A percentile compares a stretch with the other conserved stretches of the same genome.
Evolutionary conservation across 768 basidiomycete species (phyloP).

Genomic region (Lyophyllum shimeji): DNA sequence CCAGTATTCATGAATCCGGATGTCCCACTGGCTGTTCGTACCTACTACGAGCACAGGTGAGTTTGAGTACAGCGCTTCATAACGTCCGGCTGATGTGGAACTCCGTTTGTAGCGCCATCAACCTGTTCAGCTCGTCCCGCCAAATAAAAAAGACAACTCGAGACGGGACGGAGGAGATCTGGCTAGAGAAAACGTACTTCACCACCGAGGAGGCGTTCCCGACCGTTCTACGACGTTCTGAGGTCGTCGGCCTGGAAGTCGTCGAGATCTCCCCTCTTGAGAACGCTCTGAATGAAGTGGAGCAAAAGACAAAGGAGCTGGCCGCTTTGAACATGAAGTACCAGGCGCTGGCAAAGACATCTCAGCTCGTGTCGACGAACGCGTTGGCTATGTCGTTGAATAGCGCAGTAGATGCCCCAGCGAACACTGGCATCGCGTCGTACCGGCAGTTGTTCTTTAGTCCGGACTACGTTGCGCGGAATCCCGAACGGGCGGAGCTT

Average conservation of each 20-base stretch:
- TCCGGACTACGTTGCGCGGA: constrained; percentile 60
- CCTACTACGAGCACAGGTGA: constrained; percentile 87
- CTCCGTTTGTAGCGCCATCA: constrained; percentile 62
- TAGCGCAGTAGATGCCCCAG: constrained; percentile 78
- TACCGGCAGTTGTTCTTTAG: constrained; percentile 80
- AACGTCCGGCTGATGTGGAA: not conserved
- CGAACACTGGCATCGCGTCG: constrained; percentile 72
- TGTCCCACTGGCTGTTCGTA: constrained; percentile 74
- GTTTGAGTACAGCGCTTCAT: not conserved
- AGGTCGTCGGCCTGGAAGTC: constrained; percentile 69
- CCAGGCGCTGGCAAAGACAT: constrained; percentile 74
- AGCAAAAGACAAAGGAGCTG: constrained; percentile 78
- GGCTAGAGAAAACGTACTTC: constrained; percentile 88
- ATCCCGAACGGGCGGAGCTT: constrained; percentile 69
- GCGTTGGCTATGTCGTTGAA: constrained; percentile 86
- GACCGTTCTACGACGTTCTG: constrained; percentile 86
- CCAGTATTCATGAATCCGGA: constrained; percentile 85
- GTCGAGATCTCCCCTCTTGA: constrained; percentile 86
- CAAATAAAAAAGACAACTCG: constrained; percentile 62
- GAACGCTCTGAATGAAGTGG: constrained; percentile 78
- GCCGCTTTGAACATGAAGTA: constrained; percentile 67
- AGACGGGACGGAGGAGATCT: constrained; percentile 71
- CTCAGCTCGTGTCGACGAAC: constrained; percentile 73
- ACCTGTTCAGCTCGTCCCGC: constrained; percentile 75
- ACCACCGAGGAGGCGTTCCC: constrained; percentile 90